phyloP scores from a whole-genome alignment of 768 basidiomycete genomes.

The Leccinellum rugosiceps region DNA sequence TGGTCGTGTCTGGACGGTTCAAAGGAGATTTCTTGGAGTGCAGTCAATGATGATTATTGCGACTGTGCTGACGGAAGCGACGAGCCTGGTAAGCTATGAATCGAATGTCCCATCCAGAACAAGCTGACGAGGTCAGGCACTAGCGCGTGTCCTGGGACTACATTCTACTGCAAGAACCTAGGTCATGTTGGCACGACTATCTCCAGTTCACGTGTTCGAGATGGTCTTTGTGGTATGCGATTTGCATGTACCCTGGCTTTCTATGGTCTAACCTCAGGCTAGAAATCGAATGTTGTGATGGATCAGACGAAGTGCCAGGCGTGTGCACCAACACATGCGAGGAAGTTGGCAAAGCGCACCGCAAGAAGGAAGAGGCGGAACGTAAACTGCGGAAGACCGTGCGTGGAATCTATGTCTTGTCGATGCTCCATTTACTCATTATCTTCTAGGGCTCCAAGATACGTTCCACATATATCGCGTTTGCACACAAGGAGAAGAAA shows the following conservation, averaged over 20 bases:
- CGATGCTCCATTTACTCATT: background rate
- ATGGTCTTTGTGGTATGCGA: constrained; percentile 86
- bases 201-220: constrained; percentile 78
- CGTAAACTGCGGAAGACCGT: constrained; percentile 79
- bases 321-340: constrained; percentile 77
- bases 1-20: constrained; percentile 86
- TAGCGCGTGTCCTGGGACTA: constrained; percentile 71
- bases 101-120: constrained; percentile 4
- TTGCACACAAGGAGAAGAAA: constrained; percentile 86
- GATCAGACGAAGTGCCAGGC: constrained; percentile 85
- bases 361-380: constrained; percentile 68
- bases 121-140: constrained; percentile 53
- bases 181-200: constrained; percentile 85
- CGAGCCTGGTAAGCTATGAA: constrained; percentile 66
- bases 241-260: background rate
- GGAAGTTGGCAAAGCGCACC: constrained; percentile 67
- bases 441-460: constrained; percentile 79
- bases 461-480: constrained; percentile 80
- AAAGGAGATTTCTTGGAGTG: constrained; percentile 71
- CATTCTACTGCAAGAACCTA: constrained; percentile 82
- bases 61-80: constrained; percentile 95
- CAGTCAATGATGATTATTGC: constrained; percentile 93
- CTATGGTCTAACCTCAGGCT: constrained; percentile 12
- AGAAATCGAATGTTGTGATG: constrained; percentile 96
- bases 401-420: constrained; percentile 20